phyloP scores from a whole-genome alignment of 805 yeast species.

The Kazachstania africana region DNA sequence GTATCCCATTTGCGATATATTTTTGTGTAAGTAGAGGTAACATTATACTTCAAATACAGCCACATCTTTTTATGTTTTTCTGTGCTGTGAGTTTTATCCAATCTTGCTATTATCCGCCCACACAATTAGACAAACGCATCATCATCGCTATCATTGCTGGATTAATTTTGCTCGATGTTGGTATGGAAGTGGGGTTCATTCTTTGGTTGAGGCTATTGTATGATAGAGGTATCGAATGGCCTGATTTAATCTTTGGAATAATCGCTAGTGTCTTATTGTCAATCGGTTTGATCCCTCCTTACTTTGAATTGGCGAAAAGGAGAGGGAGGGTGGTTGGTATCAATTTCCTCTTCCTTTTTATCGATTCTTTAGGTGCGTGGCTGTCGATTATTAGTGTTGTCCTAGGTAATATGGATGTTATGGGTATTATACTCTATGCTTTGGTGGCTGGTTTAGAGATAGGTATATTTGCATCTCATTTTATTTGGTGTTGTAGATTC shows the following conservation, averaged over 20 bases:
- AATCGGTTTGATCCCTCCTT: constrained; percentile 78
- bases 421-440: constrained; percentile 68
- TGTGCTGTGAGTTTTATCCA: constrained; percentile 60
- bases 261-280: constrained; percentile 68
- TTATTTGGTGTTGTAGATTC: constrained; percentile 52
- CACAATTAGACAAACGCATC: constrained; percentile 25
- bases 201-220: constrained; percentile 53
- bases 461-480: constrained; percentile 64
- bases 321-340: constrained; percentile 81
- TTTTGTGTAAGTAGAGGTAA: constrained; percentile 61
- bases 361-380: constrained; percentile 77
- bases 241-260: constrained; percentile 67
- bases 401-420: constrained; percentile 56
- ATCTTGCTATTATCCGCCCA: constrained; percentile 66
- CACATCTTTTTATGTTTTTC: constrained; percentile 66
- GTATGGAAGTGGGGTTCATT: constrained; percentile 58
- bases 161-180: constrained; percentile 38
- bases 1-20: constrained; percentile 80
- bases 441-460: constrained; percentile 64
- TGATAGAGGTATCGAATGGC: constrained; percentile 52
- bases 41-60: constrained; percentile 75
- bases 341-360: constrained; percentile 61
- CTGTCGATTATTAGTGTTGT: constrained; percentile 55
- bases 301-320: constrained; percentile 69
- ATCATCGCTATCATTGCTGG: constrained; percentile 27